These are phyloP conservation scores for Russula emetica DNA, from an alignment of 768 basidiomycete species.

Conservation along the genomic window DNA sequence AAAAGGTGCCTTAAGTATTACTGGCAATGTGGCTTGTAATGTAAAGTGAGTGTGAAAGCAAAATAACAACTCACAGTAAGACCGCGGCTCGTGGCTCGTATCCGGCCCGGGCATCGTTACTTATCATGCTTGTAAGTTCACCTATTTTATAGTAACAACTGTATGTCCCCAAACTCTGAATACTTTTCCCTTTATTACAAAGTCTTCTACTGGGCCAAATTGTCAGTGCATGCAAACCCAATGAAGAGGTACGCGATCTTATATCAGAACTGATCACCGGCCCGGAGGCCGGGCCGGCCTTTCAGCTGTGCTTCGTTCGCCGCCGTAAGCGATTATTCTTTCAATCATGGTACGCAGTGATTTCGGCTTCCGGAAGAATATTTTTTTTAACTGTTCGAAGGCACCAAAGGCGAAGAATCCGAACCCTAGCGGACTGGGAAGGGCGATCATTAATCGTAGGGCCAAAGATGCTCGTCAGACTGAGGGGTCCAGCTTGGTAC, in stretches of 20 bases:
- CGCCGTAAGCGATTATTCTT: background rate
- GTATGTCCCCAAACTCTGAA: background rate
- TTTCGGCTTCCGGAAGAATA: background rate
- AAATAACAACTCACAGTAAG: too few species aligned
- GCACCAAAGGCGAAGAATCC: conserved; percentile 55
- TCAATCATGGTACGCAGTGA: conserved; percentile 11
- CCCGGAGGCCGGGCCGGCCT: background rate
- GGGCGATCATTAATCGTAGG: conserved; percentile 92
- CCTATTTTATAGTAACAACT: background rate
- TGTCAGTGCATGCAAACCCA: background rate
- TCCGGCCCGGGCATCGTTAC: too few species aligned
- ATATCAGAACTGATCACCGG: background rate
- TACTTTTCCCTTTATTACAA: too few species aligned
- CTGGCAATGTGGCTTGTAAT: background rate
- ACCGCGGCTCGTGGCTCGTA: too few species aligned
- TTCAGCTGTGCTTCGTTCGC: too few species aligned
- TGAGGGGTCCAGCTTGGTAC: conserved; percentile 63
- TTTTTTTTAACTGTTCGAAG: conserved; percentile 32
- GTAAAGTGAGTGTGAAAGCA: background rate
- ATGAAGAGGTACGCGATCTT: background rate
- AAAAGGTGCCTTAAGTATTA: background rate
- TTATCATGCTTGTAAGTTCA: background rate
- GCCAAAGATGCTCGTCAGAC: conserved; percentile 65
- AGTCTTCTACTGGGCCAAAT: background rate
- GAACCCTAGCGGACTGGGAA: conserved; percentile 81